Conservation (phyloP, 495 filamentous ascomycete genomes). For the Pseudevernia furfuracea region DNA sequence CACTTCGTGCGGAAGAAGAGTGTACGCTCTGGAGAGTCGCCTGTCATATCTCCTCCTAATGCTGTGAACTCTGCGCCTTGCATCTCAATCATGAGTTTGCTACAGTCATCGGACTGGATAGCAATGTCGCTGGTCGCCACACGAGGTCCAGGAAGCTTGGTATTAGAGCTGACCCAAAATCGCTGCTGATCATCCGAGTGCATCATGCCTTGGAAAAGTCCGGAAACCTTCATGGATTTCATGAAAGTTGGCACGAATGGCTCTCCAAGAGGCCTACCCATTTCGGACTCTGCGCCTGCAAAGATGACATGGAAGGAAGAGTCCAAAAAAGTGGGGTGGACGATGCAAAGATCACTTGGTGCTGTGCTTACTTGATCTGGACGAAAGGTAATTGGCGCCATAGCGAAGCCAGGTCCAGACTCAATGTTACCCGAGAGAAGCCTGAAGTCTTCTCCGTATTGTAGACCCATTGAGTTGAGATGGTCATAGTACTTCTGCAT, state of each 20-base stretch:
- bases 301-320: slow-evolving; percentile 20
- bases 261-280: slow-evolving; percentile 23
- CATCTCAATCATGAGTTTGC: slow-evolving; percentile 24
- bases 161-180: slow-evolving; percentile 22
- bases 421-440: slow-evolving; percentile 21
- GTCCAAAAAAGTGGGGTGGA: slow-evolving; percentile 22
- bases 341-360: slow-evolving; percentile 15
- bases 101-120: slow-evolving; percentile 21
- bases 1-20: slow-evolving; percentile 27
- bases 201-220: slow-evolving; percentile 17
- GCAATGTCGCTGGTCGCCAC: slow-evolving; percentile 22
- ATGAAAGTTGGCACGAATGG: slow-evolving; percentile 29
- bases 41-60: slow-evolving; percentile 19
- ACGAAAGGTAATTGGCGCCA: slow-evolving; percentile 21
- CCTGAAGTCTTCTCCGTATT: slow-evolving; percentile 22
- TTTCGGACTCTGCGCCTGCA: slow-evolving; percentile 15
- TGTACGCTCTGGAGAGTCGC: slow-evolving; percentile 7
- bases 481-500: slow-evolving; percentile 22
- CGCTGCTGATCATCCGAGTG: slow-evolving; percentile 13
- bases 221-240: slow-evolving; percentile 24
- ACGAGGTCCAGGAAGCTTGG: slow-evolving; percentile 24
- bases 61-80: slow-evolving; percentile 25
- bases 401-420: slow-evolving; percentile 17
- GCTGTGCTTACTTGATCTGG: slow-evolving; percentile 4
- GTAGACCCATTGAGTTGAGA: slow-evolving; percentile 22